Conservation (phyloP, 768 basidiomycete genomes). For the Rhodotorula paludigena region DNA sequence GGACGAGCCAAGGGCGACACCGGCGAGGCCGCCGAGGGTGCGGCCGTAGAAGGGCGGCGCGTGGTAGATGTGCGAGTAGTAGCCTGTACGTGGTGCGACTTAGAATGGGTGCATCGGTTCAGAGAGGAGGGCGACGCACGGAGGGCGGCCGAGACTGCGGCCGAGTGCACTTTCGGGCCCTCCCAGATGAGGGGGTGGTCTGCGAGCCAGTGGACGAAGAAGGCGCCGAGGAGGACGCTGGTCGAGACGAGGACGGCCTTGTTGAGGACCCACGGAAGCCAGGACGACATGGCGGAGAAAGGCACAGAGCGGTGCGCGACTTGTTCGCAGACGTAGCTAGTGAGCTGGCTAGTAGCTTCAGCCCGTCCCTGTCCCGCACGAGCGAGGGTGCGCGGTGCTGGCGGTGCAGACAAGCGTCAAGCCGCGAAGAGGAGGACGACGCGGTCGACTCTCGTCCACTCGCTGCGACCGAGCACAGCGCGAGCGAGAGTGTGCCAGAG, state of each 20-base stretch:
- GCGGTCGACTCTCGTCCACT: too few species aligned
- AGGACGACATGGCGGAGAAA: not conserved
- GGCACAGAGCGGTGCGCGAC: not conserved
- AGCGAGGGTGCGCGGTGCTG: too few species aligned
- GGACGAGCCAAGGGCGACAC: conserved; percentile 1
- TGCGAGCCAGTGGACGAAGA: conserved; percentile 26
- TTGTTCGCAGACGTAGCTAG: too few species aligned
- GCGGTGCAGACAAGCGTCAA: too few species aligned
- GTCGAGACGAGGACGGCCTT: conserved; percentile 24
- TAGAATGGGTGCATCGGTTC: not conserved
- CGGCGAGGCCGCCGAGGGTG: conserved; percentile 8
- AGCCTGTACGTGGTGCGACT: conserved; percentile 5
- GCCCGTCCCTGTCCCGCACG: too few species aligned
- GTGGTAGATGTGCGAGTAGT: conserved; percentile 27
- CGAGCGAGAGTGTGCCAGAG: too few species aligned
- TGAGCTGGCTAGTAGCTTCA: too few species aligned
- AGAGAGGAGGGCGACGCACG: not conserved
- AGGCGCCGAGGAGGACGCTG: conserved; percentile 19
- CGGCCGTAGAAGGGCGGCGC: conserved; percentile 17
- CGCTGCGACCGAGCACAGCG: too few species aligned
- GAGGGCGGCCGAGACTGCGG: conserved; percentile 8
- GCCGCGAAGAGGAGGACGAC: too few species aligned
- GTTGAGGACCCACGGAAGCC: not conserved
- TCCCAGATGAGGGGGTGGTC: conserved; percentile 27
- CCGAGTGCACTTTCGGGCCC: not conserved